Percentiles rank a stretch among this genome's conserved stretches.
Evolutionary conservation across 2,329 filamentous ascomycete genomes (phyloP).

Genomic region (Ophiostoma ips): DNA sequence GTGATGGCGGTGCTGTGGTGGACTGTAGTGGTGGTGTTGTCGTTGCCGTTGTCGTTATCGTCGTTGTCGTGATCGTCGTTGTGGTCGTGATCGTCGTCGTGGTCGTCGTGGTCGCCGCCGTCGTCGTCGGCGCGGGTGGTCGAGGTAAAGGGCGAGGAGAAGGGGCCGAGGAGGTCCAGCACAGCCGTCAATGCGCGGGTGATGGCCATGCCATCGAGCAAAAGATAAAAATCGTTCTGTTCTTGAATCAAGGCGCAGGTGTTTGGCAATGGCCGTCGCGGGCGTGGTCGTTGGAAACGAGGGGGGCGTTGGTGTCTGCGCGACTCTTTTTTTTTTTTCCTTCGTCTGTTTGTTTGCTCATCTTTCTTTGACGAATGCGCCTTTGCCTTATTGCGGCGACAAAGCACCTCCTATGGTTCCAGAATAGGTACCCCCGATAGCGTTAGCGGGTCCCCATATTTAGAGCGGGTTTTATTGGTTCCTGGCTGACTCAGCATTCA

Average conservation of each 20-base stretch:
- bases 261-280: background rate
- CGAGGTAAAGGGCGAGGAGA: background rate
- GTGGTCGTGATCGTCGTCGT: background rate
- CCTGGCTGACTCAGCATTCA: too few relatives aligned
- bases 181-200: background rate
- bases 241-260: background rate
- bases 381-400: background rate
- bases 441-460: background rate
- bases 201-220: conserved; percentile 10
- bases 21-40: background rate
- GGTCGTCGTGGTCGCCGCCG: background rate
- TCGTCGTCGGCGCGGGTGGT: background rate
- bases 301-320: too few relatives aligned
- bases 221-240: background rate
- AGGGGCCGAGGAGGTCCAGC: background rate
- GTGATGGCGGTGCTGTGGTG: background rate
- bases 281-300: background rate
- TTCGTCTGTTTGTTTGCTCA: background rate
- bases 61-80: background rate
- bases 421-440: too few relatives aligned
- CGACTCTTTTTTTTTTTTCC: too few relatives aligned
- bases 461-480: background rate
- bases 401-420: background rate
- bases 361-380: too few relatives aligned
- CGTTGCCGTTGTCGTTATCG: background rate